Base-by-base conservation (phyloP, 208 protist species). In the Acanthamoeba triangularis region DNA sequence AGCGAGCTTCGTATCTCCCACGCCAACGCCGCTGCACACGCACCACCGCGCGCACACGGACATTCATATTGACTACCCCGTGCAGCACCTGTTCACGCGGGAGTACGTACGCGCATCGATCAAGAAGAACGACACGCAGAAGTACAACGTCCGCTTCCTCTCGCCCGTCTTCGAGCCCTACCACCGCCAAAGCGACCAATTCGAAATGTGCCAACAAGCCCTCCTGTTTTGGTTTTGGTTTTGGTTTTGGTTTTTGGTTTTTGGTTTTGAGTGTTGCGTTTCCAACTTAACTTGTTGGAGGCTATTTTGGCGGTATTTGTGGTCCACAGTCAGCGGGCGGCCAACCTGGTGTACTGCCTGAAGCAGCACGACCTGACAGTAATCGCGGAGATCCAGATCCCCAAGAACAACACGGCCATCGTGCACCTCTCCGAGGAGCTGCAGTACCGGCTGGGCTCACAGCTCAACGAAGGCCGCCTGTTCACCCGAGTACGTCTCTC, bases 291-390 rank as follows among this genome's bases (percentile, higher is more conserved):
- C n/a, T n/a, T n/a, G n/a, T n/a, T n/a, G n/a, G n/a, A n/a, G n/a
- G n/a, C n/a, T n/a, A n/a, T n/a, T 28, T 4, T 54, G 67, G 56
- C 56, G 56, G 23, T 56, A 5, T 56, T 56, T 56, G 52, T 56
- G 52, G 25, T 3, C 18, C 18, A 67, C 69, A 80, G 69, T 20
- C 69, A 80, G 23, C 69, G 69, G 37, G 69, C 69, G 69, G 69
- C 69, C 30, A 80, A 80, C 69, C 69, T 80, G 30, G 69, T 80
- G 69, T 80, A 80, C 69, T 80, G 69, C 33, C 37, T 80, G 69
- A 80, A 80, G 69, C 69, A 80, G 69, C 25, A 80, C 7, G 35
- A 47, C 33, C 69, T 80, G 69, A 80, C 69, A 0, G 37, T 80
- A 2, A 35, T 80, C 35, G 69, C 69, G 1, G 69, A 80, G 37